Percentiles rank a stretch among this genome's conserved stretches.
phyloP scores from a whole-genome alignment of 23 red algal species.

The Gracilaria gracilis region DNA sequence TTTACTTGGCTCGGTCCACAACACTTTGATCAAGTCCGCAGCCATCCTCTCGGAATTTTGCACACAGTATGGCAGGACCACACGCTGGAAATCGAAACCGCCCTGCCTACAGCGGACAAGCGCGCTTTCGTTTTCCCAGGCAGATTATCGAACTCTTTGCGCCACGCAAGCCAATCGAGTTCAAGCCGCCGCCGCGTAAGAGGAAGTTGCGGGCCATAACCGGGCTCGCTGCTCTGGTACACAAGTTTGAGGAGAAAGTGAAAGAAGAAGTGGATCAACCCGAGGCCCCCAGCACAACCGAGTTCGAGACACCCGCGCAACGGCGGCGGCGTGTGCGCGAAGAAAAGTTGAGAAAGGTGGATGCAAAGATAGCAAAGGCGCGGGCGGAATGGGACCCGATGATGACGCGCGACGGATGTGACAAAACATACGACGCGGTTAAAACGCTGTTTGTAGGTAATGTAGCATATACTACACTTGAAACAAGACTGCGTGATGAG shows the following conservation, averaged over 20 bases:
- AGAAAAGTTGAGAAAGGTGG: conserved; percentile 30
- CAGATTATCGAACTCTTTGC: conserved; percentile 82
- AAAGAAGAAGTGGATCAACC: neutral
- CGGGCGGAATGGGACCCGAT: conserved; percentile 31
- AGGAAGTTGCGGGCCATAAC: conserved; percentile 56
- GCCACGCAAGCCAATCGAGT: conserved; percentile 75
- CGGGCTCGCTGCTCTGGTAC: conserved; percentile 67
- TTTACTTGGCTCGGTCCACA: neutral
- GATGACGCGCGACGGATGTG: neutral
- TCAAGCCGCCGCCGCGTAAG: conserved; percentile 78
- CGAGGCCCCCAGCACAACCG: neutral
- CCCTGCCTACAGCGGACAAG: conserved; percentile 80
- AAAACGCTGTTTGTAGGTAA: conserved; percentile 64
- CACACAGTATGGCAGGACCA: conserved; percentile 24
- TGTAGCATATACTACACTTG: conserved; percentile 20
- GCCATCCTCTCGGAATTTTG: neutral
- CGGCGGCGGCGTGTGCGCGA: conserved; percentile 52
- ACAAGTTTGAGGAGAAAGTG: conserved; percentile 17
- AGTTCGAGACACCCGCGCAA: conserved; percentile 64
- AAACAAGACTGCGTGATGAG: conserved; percentile 46
- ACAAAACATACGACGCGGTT: conserved; percentile 43
- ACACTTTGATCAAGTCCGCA: neutral
- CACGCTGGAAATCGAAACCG: conserved; percentile 88
- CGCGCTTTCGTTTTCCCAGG: conserved; percentile 77
- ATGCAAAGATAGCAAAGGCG: neutral